Evolutionary conservation across 75 land plant genomes (phyloP), one percentile per base, ranked within the genome.

Genomic region (Pinus albicaulis): DNA sequence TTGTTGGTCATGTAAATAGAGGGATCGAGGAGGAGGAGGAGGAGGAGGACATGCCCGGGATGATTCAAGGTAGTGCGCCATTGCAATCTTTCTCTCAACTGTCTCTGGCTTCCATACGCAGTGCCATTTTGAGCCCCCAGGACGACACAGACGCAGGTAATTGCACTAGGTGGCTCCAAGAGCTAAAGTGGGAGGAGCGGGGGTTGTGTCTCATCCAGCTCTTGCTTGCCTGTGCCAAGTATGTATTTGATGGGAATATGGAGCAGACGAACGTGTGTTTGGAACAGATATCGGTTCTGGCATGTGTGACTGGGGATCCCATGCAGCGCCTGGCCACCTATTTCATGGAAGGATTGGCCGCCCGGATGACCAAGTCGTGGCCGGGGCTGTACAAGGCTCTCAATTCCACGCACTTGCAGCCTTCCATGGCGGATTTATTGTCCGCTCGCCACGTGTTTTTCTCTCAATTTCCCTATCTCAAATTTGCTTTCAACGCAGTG

Each of bases 131-230:
- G 63, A 79, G 58, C 10, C 81, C 84, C 23, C 55, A 23, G 36
- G 34, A 41, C n/a, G n/a, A n/a, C n/a, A n/a, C n/a, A n/a, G n/a
- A n/a, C 23, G 19, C 83, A 20, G 41, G 60, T 55, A 74, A 38
- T 15, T 52, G 56, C n/a, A n/a, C n/a, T n/a, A n/a, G n/a, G 38
- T 90, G 92, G 90, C 87, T 90, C 19, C 85, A 72, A 34, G 90
- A 92, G 83, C 80, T 90, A n/a, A 86, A 84, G 19, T 85, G 96
- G 10, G 98, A 93, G 76, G 98, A 95, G 78, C 56, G 98, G 62
- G 98, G 98, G 14, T 74, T 95, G 44, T 86, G 77, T 74, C 82
- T 95, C 55, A 95, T 95, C 83, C 91, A 91, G 56, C 83, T 91
- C 52, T 76, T 93, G 73, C 78, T 85, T 41, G 63, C 82, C 58